Percentiles rank a stretch among this genome's conserved stretches.
Evolutionary conservation across 2,329 filamentous ascomycete genomes (phyloP).

Genomic region (Kalmusia sp.): DNA sequence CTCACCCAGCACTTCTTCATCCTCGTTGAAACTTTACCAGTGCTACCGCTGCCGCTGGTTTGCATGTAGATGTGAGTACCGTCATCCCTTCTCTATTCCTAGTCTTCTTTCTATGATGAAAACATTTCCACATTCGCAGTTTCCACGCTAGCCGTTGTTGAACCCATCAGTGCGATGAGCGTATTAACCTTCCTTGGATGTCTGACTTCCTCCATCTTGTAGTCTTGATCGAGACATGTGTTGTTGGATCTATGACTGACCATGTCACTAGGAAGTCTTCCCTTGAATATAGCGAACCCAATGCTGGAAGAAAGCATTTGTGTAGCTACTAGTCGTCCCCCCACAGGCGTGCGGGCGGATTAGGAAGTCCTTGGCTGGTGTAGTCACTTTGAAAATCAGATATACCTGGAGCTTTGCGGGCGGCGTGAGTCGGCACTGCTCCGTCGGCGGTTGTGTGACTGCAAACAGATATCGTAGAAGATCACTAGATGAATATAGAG

Average conservation of each 20-base stretch:
- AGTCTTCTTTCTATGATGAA: constrained; percentile 21
- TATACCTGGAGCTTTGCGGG: too few relatives aligned
- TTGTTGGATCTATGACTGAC: neutral
- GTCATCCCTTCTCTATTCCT: neutral
- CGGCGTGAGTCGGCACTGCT: too few relatives aligned
- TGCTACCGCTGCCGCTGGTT: too few relatives aligned
- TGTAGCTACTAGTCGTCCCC: too few relatives aligned
- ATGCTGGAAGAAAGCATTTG: too few relatives aligned
- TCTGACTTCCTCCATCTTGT: constrained; percentile 17
- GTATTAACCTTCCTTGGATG: constrained; percentile 35
- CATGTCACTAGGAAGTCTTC: neutral
- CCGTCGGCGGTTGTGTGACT: too few relatives aligned
- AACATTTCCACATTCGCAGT: constrained; percentile 33
- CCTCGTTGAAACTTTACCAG: too few relatives aligned
- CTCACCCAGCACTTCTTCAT: neutral
- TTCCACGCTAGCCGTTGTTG: constrained; percentile 32
- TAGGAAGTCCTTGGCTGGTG: too few relatives aligned
- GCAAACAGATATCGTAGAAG: too few relatives aligned
- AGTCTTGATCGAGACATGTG: neutral
- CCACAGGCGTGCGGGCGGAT: too few relatives aligned
- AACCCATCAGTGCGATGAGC: constrained; percentile 24
- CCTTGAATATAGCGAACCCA: neutral
- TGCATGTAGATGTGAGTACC: neutral
- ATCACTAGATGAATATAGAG: too few relatives aligned
- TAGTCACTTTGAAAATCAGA: too few relatives aligned